Base-by-base conservation (phyloP, 2,329 filamentous ascomycete genomes). In the Onygena corvina region DNA sequence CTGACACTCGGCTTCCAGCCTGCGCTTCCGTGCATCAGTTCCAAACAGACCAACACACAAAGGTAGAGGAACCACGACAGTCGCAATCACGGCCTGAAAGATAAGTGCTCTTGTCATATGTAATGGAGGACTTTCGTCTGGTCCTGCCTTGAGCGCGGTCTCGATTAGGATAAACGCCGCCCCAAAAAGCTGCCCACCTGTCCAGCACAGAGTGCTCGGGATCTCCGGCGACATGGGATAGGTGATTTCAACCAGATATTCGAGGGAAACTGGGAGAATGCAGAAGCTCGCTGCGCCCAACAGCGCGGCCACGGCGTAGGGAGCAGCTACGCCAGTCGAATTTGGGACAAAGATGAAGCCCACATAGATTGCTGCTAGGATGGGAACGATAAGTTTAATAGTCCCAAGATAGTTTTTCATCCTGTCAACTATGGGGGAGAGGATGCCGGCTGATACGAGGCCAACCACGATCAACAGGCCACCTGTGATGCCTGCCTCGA, bases 401-500 rank as follows among this genome's bases (percentile, higher is more conserved):
- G 81, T 77, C 3, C 76, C 63, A 0, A 94, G 70, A 61, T 89
- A 94, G 21, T 77, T 72, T 65, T 95, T 93, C 50, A 81, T 89
- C 47, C 83, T 79, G 69, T 96, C 92, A 54, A 94, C 78, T 56
- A 95, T 73, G 0, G 90, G 90, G 0, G 83, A 86, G 0, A 80
- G 75, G 53, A 94, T 72, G 11, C 87, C 92, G 0, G 87, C 76
- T 3, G 77, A 67, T 38, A 93, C 73, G 1, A 98, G 79, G 6
- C 92, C 92, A 48, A 92, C 85, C 42, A 94, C 74, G 62, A 96
- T 96, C 29, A 96, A 76, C 6, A 96, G 67, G 0, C 85, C 92
- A 55, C 92, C 92, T 8, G 83, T 87, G 59, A 96, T 89, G 29
- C 92, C 92, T 18, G 90, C 86, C 50, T 94, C 76, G 55, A 83